Conservation (phyloP, 305 asterid genomes). For the Fraxinus floribunda region DNA sequence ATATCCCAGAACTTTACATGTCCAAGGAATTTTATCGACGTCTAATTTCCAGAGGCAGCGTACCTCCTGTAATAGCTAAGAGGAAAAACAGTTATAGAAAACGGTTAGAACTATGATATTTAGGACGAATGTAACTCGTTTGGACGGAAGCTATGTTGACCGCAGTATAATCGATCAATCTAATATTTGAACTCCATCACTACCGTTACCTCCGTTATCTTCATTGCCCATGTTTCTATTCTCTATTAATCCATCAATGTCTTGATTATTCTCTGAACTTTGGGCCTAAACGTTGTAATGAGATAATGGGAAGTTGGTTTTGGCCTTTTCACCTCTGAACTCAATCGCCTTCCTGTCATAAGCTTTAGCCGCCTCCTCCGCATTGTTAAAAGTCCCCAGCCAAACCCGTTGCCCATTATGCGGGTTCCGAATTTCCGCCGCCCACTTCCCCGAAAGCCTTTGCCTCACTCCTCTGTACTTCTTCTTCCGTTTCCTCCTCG, state of each 20-base stretch:
- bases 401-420: conserved; percentile 1
- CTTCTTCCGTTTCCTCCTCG: not conserved
- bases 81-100: too few relatives aligned
- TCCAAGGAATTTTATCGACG: too few relatives aligned
- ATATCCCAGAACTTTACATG: too few relatives aligned
- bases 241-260: not conserved
- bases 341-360: conserved; percentile 28
- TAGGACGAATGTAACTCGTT: too few relatives aligned
- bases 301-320: conserved; percentile 22
- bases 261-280: not conserved
- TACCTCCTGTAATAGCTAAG: too few relatives aligned
- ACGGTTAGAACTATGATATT: too few relatives aligned
- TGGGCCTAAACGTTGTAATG: conserved; percentile 1
- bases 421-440: conserved; percentile 31
- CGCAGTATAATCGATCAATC: too few relatives aligned
- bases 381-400: conserved; percentile 32
- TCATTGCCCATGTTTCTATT: too few relatives aligned
- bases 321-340: conserved; percentile 26
- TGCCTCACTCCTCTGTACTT: conserved; percentile 26
- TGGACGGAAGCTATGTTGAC: too few relatives aligned
- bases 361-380: conserved; percentile 35
- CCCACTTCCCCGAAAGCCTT: conserved; percentile 33
- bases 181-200: too few relatives aligned
- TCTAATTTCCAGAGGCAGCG: too few relatives aligned
- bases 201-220: too few relatives aligned